phyloP scores from a whole-genome alignment of 441 rosid species.

The Populus hybrid region DNA sequence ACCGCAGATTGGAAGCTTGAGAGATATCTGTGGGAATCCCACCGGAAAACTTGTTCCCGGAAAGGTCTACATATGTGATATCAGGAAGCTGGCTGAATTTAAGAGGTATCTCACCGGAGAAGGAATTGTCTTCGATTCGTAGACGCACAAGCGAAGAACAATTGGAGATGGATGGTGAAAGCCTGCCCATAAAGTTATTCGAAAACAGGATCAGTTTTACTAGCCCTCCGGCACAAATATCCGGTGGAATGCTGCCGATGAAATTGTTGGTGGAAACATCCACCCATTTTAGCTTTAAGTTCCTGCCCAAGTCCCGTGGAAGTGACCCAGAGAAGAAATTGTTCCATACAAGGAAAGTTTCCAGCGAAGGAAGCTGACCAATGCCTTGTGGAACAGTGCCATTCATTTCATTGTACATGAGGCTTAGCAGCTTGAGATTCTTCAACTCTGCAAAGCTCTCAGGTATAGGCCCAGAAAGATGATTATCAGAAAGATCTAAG shows the following conservation, averaged over 20 bases:
- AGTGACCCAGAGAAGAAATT: slow-evolving; percentile 79
- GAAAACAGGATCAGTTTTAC: slow-evolving; percentile 80
- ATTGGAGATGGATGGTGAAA: slow-evolving; percentile 60
- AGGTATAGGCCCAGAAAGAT: slow-evolving; percentile 72
- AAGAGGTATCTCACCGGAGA: slow-evolving; percentile 76
- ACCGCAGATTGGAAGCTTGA: slow-evolving; percentile 57
- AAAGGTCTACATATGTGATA: slow-evolving; percentile 70
- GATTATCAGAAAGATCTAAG: slow-evolving; percentile 90
- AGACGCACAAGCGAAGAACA: slow-evolving; percentile 84
- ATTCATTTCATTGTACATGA: slow-evolving; percentile 84
- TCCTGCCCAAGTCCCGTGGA: slow-evolving; percentile 67
- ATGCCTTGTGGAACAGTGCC: slow-evolving; percentile 74
- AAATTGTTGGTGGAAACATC: slow-evolving; percentile 87
- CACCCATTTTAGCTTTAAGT: slow-evolving; percentile 75
- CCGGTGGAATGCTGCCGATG: slow-evolving; percentile 64
- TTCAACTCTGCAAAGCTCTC: slow-evolving; percentile 67
- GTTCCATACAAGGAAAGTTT: slow-evolving; percentile 83
- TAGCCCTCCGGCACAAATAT: slow-evolving; percentile 73
- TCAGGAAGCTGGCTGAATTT: slow-evolving; percentile 56
- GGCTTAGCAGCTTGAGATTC: slow-evolving; percentile 67
- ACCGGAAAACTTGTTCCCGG: slow-evolving; percentile 71
- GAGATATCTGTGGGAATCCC: slow-evolving; percentile 64
- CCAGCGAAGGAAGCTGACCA: slow-evolving; percentile 76
- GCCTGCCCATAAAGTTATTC: slow-evolving; percentile 58
- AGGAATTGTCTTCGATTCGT: slow-evolving; percentile 78